These are phyloP conservation scores for Pseudopithomyces maydicus DNA, from an alignment of 2,329 filamentous ascomycete species.

Conservation along the genomic window DNA sequence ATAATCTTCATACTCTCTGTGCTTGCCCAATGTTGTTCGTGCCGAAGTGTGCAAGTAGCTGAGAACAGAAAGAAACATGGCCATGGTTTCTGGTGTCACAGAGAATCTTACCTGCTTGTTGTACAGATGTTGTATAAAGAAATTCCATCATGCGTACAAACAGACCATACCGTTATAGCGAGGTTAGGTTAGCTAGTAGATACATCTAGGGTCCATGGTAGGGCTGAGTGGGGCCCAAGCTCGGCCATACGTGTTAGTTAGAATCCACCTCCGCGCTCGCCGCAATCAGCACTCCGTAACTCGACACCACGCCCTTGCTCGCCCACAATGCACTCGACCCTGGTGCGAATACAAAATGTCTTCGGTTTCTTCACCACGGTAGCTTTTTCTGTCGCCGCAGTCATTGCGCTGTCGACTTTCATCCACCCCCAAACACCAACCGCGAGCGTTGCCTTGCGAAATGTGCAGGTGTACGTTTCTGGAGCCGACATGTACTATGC, in stretches of 20 bases:
- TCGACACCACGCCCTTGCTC: neutral
- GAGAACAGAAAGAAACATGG: no score
- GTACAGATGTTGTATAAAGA: no score
- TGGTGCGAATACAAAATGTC: conserved; percentile 85
- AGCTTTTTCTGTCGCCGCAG: conserved; percentile 75
- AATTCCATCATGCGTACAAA: no score
- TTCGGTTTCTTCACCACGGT: conserved; percentile 99
- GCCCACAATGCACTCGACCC: conserved; percentile 78
- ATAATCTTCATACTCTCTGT: no score
- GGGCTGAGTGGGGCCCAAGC: conserved; percentile 17
- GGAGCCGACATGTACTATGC: neutral
- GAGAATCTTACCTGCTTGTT: no score
- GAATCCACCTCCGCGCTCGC: conserved; percentile 13
- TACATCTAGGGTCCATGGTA: no score
- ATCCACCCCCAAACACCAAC: conserved; percentile 70
- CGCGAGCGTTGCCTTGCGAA: conserved; percentile 68
- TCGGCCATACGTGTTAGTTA: conserved; percentile 36
- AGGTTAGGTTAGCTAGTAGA: no score
- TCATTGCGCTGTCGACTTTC: conserved; percentile 83
- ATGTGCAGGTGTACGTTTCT: conserved; percentile 77
- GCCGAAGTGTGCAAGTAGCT: no score
- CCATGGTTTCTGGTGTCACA: no score
- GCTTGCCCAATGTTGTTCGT: no score
- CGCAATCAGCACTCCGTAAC: conserved; percentile 5
- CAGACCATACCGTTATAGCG: no score